A percentile compares a stretch with the other conserved stretches of the same genome.
Conservation (phyloP, 2,329 filamentous ascomycete genomes). For the Grosmannia huntii region DNA sequence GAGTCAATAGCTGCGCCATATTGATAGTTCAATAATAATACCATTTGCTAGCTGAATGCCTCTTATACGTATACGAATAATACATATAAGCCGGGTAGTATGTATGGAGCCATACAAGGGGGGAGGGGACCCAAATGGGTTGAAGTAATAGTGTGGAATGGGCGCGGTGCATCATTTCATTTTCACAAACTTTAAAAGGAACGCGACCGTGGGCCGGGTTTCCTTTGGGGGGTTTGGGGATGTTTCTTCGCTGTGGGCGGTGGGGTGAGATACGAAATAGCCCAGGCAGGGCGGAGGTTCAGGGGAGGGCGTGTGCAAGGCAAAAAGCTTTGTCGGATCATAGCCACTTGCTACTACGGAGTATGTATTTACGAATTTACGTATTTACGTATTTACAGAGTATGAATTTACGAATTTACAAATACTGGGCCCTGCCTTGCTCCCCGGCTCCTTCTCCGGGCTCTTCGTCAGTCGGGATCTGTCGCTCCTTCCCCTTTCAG, state of each 20-base stretch:
- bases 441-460: not conserved
- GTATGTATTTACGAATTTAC: not conserved
- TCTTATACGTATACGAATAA: conserved; percentile 12
- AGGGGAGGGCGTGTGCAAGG: not conserved
- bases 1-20: conserved; percentile 20
- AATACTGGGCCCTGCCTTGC: not conserved
- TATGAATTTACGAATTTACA: not conserved
- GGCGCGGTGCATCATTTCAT: not conserved
- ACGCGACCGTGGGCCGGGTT: conserved; percentile 21
- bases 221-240: conserved; percentile 8
- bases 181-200: conserved; percentile 1
- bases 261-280: not conserved
- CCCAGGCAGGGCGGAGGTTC: not conserved
- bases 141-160: not conserved
- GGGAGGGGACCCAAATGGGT: not conserved
- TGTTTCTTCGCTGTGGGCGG: not conserved
- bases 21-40: conserved; percentile 24
- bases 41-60: not conserved
- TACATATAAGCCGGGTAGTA: not conserved
- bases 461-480: not conserved
- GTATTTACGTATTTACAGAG: not conserved
- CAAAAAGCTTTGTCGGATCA: not conserved
- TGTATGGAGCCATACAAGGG: conserved; percentile 19
- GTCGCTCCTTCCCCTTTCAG: not conserved
- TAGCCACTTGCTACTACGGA: no score